Base-by-base conservation (phyloP, 2,329 filamentous ascomycete genomes). In the Pezicula neosporulosa region DNA sequence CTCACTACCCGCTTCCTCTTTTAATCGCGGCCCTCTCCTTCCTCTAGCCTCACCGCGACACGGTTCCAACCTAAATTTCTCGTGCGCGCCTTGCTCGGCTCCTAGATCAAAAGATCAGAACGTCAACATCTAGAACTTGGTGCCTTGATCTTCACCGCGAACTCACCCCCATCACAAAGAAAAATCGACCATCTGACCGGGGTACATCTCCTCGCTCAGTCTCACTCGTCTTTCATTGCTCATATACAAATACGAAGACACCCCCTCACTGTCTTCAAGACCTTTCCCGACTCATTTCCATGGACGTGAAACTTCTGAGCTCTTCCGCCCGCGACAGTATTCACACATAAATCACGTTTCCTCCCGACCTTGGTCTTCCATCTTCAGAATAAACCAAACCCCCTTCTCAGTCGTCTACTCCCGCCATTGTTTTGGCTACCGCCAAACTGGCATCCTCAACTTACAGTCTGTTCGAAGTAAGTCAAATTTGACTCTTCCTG, bases 401-500 rank as follows among this genome's bases (percentile, higher is more conserved):
- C 10, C 33, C 33, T 38, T 38, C 45, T 24, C 30, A 19, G 33
- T 38, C 13, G 10, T 38, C 19, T 30, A 30, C 24, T 37, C 13
- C 48, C 37, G 35, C 38, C 15, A 27, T 28, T 30, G 24, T 33
- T 42, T 47, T 42, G 38, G 43, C 55, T 44, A 65, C 64, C 65
- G 63, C 50, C 63, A 67, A 67, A 54, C 60, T 67, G 64, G 64
- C 64, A 56, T 66, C 62, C 55, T 63, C 65, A 60, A 64, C 60
- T 43, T 66, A 66, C 48, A 59, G 51, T 45, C 47, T 63, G 56
- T 65, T 65, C 54, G 62, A 64, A 54, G 65, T 67, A 57, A 59
- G 63, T 62, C 7, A 21, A 39, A 47, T 30, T 30, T 54, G 30
- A 27, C 24, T 19, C 35, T 39, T 47, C 33, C 18, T 16, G 30